Conservation (phyloP, 2,329 filamentous ascomycete genomes). For the Ceratocystis diversiconidia region DNA sequence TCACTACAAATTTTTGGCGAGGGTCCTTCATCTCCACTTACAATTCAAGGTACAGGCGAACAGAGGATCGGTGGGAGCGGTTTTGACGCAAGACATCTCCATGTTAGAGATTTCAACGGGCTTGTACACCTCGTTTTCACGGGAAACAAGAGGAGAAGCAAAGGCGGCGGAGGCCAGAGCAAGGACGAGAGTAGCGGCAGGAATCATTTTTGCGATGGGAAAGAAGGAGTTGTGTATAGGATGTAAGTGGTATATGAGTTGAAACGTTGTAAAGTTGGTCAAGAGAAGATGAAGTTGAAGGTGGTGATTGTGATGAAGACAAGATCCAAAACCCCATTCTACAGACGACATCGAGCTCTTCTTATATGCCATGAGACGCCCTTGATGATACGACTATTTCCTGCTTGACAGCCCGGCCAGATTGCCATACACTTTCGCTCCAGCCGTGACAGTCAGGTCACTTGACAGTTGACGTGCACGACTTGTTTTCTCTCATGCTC, state of each 20-base stretch:
- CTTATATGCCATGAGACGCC: not conserved
- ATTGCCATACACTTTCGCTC: not conserved
- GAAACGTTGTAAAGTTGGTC: not conserved
- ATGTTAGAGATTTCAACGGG: conserved; percentile 7
- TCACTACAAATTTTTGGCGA: not conserved
- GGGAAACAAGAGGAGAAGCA: conserved; percentile 5
- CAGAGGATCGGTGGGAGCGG: not conserved
- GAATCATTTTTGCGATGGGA: not conserved
- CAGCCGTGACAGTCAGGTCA: not conserved
- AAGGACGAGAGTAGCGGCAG: not conserved
- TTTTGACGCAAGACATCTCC: conserved; percentile 4
- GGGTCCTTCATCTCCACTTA: not conserved
- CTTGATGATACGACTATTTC: not conserved
- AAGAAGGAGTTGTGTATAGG: not conserved
- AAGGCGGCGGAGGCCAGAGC: conserved; percentile 8
- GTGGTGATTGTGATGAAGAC: not conserved
- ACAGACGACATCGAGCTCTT: not conserved
- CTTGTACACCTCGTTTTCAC: not conserved
- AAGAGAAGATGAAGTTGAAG: not conserved
- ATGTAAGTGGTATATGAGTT: not conserved
- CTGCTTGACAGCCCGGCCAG: not conserved
- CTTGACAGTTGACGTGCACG: not conserved
- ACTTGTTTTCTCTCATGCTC: not conserved
- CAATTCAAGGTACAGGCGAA: conserved; percentile 13
- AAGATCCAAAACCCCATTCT: not conserved